phyloP scores from a whole-genome alignment of 495 filamentous ascomycete species.

The Monascus purpureus region DNA sequence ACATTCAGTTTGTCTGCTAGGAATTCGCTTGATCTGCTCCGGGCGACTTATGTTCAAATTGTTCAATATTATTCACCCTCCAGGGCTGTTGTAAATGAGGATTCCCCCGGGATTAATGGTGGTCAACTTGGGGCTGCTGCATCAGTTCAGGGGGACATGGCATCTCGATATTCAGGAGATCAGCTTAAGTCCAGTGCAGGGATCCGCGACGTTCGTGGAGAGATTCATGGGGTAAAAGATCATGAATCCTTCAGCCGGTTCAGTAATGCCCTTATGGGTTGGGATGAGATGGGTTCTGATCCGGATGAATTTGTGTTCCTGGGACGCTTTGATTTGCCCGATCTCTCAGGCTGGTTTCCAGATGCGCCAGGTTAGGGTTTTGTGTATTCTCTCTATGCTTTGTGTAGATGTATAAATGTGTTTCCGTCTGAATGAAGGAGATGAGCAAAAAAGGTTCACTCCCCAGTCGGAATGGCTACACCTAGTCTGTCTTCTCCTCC shows the following conservation, averaged over 20 bases:
- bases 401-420: too few relatives aligned
- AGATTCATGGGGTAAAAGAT: slow-evolving; percentile 2
- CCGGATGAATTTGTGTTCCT: slow-evolving; percentile 19
- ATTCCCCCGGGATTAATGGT: not conserved
- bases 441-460: too few relatives aligned
- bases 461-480: too few relatives aligned
- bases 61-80: slow-evolving; percentile 1
- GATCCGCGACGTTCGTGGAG: too few relatives aligned
- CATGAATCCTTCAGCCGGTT: not conserved
- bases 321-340: slow-evolving; percentile 15
- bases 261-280: slow-evolving; percentile 9
- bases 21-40: slow-evolving; percentile 20
- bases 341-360: slow-evolving; percentile 25
- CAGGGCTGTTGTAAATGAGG: slow-evolving; percentile 2
- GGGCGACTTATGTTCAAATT: slow-evolving; percentile 13
- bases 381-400: too few relatives aligned
- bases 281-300: slow-evolving; percentile 12
- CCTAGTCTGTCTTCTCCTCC: too few relatives aligned
- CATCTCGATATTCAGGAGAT: too few relatives aligned
- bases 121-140: too few relatives aligned
- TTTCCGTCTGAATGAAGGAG: too few relatives aligned
- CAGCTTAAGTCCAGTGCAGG: too few relatives aligned
- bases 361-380: slow-evolving; percentile 11
- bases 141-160: too few relatives aligned
- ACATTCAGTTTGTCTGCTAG: slow-evolving; percentile 16